Evolutionary conservation across 495 filamentous ascomycete species (phyloP), one percentile per base, ranked within the genome.

Genomic region (Ascobolus immersus): DNA sequence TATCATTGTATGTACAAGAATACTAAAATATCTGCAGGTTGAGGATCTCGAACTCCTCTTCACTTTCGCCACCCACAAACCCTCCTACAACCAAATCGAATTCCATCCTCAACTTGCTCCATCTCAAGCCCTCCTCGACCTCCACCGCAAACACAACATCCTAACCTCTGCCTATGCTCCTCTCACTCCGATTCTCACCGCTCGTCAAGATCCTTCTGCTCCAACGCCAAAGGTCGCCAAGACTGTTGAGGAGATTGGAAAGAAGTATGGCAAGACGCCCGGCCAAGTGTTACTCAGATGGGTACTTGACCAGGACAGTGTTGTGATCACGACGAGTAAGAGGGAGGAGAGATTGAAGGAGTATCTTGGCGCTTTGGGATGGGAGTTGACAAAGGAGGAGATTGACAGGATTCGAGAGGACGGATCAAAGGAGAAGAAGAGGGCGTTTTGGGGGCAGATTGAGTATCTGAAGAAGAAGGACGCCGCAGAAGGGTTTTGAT

Each of bases 71-170:
- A n/a, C n/a, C n/a, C n/a, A n/a, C n/a, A n/a, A n/a, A n/a, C n/a
- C n/a, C n/a, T n/a, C n/a, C n/a, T n/a, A n/a, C n/a, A n/a, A n/a
- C n/a, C n/a, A n/a, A n/a, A n/a, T n/a, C n/a, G 39, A 79, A 92
- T 52, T 84, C 65, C 44, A 76, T 90, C 44, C 73, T 78, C 0
- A 90, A 92, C 50, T 60, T 91, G 22, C 81, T 90, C 51, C 79
- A 73, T 49, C 55, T 55, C 2, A 52, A 54, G n/a, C n/a, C n/a
- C 59, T 90, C 11, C 24, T 89, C 4, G 50, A 55, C 4, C 77
- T 64, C 52, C 69, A 73, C 36, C 60, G 65, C 43, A 52, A 65
- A 46, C 58, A 78, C 37, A 56, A 57, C 14, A 86, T 92, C 43
- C 69, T 69, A 4, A 63, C 70, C 0, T 55, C 61, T 3, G 74